Percentiles rank a stretch among this genome's conserved stretches.
phyloP scores from a whole-genome alignment of 106 monocot species.

The Phalaenopsis equestris region DNA sequence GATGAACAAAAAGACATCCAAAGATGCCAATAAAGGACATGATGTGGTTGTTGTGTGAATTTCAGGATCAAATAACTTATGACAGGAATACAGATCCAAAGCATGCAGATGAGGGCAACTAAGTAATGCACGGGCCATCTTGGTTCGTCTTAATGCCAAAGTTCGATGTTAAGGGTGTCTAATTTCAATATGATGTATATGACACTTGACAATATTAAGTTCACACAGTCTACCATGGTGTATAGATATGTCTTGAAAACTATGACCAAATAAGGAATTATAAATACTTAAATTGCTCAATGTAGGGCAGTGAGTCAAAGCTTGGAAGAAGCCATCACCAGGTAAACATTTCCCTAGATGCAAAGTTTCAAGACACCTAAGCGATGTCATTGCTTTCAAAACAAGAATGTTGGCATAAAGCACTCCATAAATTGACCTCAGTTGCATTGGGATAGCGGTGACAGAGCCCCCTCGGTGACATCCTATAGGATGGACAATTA shows the following conservation, averaged over 20 bases:
- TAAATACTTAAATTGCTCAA: conserved; percentile 40
- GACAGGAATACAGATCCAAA: conserved; percentile 79
- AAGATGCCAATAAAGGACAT: conserved; percentile 51
- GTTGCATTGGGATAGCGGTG: conserved; percentile 71
- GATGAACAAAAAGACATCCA: conserved; percentile 79
- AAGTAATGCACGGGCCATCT: conserved; percentile 70
- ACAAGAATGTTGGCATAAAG: conserved; percentile 54
- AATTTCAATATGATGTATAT: conserved; percentile 41
- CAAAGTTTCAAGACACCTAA: conserved; percentile 68
- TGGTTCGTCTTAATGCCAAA: conserved; percentile 69
- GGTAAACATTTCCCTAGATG: conserved; percentile 38
- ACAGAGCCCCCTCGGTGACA: conserved; percentile 26
- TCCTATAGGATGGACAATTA: no score
- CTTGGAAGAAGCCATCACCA: conserved; percentile 53
- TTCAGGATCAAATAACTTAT: conserved; percentile 85
- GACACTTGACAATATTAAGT: conserved; percentile 58
- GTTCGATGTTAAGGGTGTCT: conserved; percentile 68
- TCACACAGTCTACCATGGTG: conserved; percentile 38
- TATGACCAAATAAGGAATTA: conserved; percentile 40
- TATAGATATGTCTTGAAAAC: conserved; percentile 46
- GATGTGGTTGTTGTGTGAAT: conserved; percentile 63
- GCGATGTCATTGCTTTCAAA: conserved; percentile 47
- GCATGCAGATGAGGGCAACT: conserved; percentile 52
- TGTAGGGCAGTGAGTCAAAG: conserved; percentile 32
- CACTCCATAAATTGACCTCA: conserved; percentile 63